Evolutionary conservation across 2,329 filamentous ascomycete species (phyloP), one percentile per base, ranked within the genome.

Genomic region (Stenocarpella maydis): DNA sequence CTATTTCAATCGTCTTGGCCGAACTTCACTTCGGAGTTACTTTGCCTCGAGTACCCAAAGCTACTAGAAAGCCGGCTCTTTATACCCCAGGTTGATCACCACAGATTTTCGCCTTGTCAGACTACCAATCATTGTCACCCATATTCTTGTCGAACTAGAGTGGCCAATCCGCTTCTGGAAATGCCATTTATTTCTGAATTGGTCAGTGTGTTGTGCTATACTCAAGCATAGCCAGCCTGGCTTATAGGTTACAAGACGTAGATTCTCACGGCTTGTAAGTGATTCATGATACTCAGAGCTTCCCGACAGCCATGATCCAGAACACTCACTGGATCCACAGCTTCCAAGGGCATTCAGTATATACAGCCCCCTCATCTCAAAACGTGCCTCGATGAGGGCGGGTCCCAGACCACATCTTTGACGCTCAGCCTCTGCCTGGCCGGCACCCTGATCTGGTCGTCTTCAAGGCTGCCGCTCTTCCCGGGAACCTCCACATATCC

Each of bases 391-490:
- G 76, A 72, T 39, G 3, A 24, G 43, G 74, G 80, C 19, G 80
- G 79, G 69, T 82, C 80, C 80, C 79, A 81, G 5, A 82, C 77
- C 24, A 81, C 74, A 34, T 81, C 79, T 39, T 77, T 77, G 63
- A 80, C 71, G 17, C 74, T 75, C 28, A 74, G 68, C 65, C 78
- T 76, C 19, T 72, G 74, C 64, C 78, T 77, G 6, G 75, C 75
- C 1, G 75, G 73, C 31, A 74, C 53, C 21, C 37, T 31, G 14
- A 71, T 54, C 8, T n/a, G 34, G 4, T 10, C 65, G 26, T n/a
- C 10, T 5, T 15, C 50, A 8, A 4, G 4, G 2, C n/a, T 28
- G 5, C 34, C 50, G 9, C 45, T 34, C 17, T 47, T 61, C n/a
- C 71, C 72, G 0, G 75, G 74, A 10, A 80, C 61, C 8, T 65